A percentile compares a stretch with the other conserved stretches of the same genome.
phyloP scores from a whole-genome alignment of 1,284 basidiomycete species.

The Cryptococcus sp. region DNA sequence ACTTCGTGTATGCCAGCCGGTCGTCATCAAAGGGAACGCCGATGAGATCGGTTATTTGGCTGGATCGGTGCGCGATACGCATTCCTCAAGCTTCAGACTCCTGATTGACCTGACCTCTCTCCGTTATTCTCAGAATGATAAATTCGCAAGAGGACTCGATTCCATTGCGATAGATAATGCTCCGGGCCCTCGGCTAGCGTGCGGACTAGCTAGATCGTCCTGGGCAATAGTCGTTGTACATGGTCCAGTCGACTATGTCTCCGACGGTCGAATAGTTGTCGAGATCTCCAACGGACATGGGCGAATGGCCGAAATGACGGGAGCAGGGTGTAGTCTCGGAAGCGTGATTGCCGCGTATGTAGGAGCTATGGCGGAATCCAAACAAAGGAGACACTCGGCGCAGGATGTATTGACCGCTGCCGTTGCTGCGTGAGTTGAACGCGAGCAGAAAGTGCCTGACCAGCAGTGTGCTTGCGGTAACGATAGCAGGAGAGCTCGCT shows the following conservation, averaged over 20 bases:
- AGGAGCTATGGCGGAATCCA: background rate
- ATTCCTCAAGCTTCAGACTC: background rate
- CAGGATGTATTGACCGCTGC: background rate
- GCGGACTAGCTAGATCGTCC: background rate
- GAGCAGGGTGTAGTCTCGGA: slow-evolving; percentile 3
- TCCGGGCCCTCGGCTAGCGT: background rate
- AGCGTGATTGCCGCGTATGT: slow-evolving; percentile 5
- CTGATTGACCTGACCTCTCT: background rate
- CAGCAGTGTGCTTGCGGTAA: background rate
- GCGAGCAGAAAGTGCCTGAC: background rate
- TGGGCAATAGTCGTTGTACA: slow-evolving; percentile 6
- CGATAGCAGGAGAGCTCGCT: slow-evolving; percentile 2
- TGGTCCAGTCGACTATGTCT: slow-evolving; percentile 6
- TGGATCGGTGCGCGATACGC: background rate
- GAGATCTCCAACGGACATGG: slow-evolving; percentile 6
- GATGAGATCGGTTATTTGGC: slow-evolving; percentile 5
- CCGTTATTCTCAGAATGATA: background rate
- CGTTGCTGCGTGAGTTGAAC: background rate
- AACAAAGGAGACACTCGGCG: background rate
- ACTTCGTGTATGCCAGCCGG: background rate
- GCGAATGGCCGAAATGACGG: slow-evolving; percentile 1
- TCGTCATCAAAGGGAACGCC: slow-evolving; percentile 6
- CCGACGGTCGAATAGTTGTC: slow-evolving; percentile 5
- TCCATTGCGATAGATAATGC: background rate
- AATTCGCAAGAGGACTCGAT: slow-evolving; percentile 1